Base-by-base conservation (phyloP, 2,329 filamentous ascomycete genomes). In the Penicillium sp. region DNA sequence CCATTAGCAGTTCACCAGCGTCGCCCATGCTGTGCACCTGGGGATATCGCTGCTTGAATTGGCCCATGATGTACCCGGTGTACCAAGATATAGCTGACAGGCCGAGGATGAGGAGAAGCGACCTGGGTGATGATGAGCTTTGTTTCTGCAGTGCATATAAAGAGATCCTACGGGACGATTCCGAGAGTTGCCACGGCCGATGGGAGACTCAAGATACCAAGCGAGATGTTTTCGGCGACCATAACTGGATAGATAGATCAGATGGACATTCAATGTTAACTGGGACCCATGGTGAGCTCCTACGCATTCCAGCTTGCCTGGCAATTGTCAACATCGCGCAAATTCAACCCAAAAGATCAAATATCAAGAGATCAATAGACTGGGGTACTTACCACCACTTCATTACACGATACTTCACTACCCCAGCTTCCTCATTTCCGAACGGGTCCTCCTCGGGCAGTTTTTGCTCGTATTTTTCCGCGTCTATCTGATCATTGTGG, bases 21-120 rank as follows among this genome's bases (percentile, higher is more conserved):
- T 87, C 84, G 24, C 81, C 80, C 60, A 86, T 85, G 59, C 79
- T 80, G 40, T 78, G 74, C 27, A 85, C 74, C 9, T 78, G 67
- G 1, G 82, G 81, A 56, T 77, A 74, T 24, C 65, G 66, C 37
- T 75, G 59, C 54, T 78, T 78, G 65, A 81, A 79, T 57, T 79
- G 74, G 26, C 76, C 78, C 35, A 82, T 73, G 9, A 81, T 70
- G 54, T 75, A 79, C 36, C 78, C 78, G 3, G 77, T 79, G 58
- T 81, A 81, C 22, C 73, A 77, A 4, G 78, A 72, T 18, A 81
- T 64, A 32, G 76, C 47, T 13, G 79, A 77, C 11, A 81, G 61
- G 7, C 70, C 59, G 47, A 79, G 56, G 43, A 78, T 75, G 27
- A 79, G 65, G 29, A 82, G 65, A 13, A 79, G 61, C 8, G 76